Conservation (phyloP, 192 early-diverging fungal species). For the Geranomyces variabilis region DNA sequence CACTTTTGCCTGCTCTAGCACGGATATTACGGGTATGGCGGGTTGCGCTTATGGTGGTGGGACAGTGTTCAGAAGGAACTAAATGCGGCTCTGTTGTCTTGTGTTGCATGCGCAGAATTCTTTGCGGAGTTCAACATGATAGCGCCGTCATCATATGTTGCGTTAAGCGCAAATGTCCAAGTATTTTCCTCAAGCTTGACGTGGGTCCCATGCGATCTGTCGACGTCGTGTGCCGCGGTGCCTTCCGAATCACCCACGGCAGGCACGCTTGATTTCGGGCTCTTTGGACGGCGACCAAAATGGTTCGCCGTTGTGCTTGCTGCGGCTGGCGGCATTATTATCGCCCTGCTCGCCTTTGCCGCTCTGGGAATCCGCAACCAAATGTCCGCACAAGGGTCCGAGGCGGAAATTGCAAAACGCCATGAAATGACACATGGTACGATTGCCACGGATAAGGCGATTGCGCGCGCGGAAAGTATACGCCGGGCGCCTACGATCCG, state of each 20-base stretch:
- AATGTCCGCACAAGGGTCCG: background rate
- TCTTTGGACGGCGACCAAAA: slow-evolving; percentile 23
- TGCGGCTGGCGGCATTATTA: slow-evolving; percentile 5
- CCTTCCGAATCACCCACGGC: background rate
- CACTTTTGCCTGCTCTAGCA: slow-evolving; percentile 11
- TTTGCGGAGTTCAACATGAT: slow-evolving; percentile 19
- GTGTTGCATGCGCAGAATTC: slow-evolving; percentile 13
- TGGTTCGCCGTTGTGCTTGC: slow-evolving; percentile 34
- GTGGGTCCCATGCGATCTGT: background rate
- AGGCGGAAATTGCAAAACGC: background rate
- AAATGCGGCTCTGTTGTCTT: background rate
- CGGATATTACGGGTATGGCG: slow-evolving; percentile 4
- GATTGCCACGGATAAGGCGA: background rate
- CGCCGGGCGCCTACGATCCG: slow-evolving; percentile 24
- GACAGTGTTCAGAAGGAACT: too few relatives aligned
- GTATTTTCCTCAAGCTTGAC: background rate
- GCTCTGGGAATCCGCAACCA: slow-evolving; percentile 3
- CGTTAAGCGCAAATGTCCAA: slow-evolving; percentile 2
- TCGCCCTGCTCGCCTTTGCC: slow-evolving; percentile 2
- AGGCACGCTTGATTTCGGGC: slow-evolving; percentile 25
- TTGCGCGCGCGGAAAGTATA: background rate
- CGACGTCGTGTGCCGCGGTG: slow-evolving; percentile 1
- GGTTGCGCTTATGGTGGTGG: background rate
- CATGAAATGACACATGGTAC: slow-evolving; percentile 15
- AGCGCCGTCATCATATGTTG: background rate